Evolutionary conservation across 306 rosid species (phyloP), one percentile per base, ranked within the genome.

Genomic region (Dicorynia guianensis): DNA sequence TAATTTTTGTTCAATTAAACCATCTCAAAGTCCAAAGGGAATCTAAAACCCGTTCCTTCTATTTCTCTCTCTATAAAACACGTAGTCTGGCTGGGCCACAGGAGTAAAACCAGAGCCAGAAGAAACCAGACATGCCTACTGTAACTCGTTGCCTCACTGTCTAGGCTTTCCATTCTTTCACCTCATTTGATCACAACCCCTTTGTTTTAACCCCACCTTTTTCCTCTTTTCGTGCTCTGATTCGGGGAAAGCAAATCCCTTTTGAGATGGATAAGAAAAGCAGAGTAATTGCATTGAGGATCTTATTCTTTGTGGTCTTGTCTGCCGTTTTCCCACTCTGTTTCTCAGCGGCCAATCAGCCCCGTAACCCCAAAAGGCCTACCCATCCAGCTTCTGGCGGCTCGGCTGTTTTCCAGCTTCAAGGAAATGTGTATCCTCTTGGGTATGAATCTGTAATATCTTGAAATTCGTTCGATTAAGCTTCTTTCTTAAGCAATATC

Each of bases 391-490:
- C 20, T n/a, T 3, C 60, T 34, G 72, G 20, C 43, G 74, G 89
- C 33, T 80, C 97, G 1, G 38, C 63, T 50, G 65, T 79, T 63
- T 83, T 91, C 10, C 86, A 36, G 0, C 33, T 91, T 71, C 76
- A 59, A 11, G 96, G 98, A 54, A 91, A 89, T 60, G 96, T 91
- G 34, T 94, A 89, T 69, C 98, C 98, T 50, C 69, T 68, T 55
- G 97, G 98, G 98, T 94, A 84, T 48, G 89, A 58, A 5, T 65
- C 56, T 34, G 20, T 33, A 7, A 30, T 65, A 71, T 69, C 11
- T 47, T 44, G 4, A 1, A 46, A 50, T 68, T 49, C 59, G 20
- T 39, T 49, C 0, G n/a, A n/a, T 25, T 33, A 25, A 40, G 4
- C 67, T 66, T 65, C 65, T 13, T 33, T 53, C 34, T 69, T 12